These are phyloP conservation scores for Trichoderma orchidacearum DNA, from an alignment of 495 filamentous ascomycete genomes.

Conservation along the genomic window DNA sequence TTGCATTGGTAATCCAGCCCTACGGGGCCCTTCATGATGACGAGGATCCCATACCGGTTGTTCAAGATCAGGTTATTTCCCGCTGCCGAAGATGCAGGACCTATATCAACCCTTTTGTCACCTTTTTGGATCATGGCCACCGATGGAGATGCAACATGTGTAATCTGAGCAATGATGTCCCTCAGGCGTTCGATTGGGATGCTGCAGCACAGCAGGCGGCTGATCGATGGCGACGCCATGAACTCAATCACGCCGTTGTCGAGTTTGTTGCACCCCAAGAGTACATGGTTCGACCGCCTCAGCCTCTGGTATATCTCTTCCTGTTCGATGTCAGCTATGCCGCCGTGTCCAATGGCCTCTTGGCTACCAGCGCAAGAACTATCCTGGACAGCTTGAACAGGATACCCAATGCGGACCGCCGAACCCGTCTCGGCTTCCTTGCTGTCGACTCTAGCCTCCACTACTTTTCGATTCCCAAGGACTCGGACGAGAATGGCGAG, in stretches of 20 bases:
- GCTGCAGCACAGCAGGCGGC: conserved; percentile 74
- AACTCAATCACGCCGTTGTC: conserved; percentile 87
- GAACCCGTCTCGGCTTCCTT: conserved; percentile 88
- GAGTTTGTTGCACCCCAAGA: conserved; percentile 97
- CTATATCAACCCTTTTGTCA: conserved; percentile 95
- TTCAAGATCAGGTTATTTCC: conserved; percentile 94
- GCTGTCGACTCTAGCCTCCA: conserved; percentile 90
- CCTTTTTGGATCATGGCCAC: conserved; percentile 93
- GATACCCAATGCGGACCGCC: conserved; percentile 90
- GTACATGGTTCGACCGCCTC: conserved; percentile 97
- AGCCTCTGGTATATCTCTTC: conserved; percentile 96
- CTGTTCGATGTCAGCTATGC: conserved; percentile 93
- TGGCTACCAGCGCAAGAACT: conserved; percentile 85
- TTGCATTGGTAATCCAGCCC: conserved; percentile 91
- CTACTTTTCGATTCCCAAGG: conserved; percentile 87
- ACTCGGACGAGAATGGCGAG: conserved; percentile 68
- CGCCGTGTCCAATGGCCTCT: conserved; percentile 80
- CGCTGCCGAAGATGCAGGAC: conserved; percentile 88
- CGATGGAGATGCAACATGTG: conserved; percentile 99
- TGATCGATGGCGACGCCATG: conserved; percentile 77
- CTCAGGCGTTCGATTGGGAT: conserved; percentile 98
- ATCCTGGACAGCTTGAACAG: conserved; percentile 92
- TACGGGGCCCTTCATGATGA: conserved; percentile 85
- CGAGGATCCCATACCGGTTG: conserved; percentile 81
- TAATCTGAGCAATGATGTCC: conserved; percentile 95